Evolutionary conservation across 139 green algal genomes (phyloP), one percentile per base, ranked within the genome.

Genomic region (Pleodorina starrii): DNA sequence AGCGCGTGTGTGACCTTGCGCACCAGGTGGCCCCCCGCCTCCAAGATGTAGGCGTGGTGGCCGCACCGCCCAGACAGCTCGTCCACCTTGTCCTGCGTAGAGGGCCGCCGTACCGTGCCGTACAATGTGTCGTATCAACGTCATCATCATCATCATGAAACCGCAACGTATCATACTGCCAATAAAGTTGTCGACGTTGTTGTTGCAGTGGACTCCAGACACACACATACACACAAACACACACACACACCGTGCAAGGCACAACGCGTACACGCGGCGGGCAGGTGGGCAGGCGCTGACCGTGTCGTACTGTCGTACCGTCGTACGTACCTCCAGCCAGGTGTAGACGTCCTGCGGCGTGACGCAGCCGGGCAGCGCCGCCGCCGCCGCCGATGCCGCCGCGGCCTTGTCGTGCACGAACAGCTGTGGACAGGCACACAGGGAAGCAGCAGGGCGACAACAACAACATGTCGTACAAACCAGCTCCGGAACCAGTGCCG

Each of bases 371-470:
- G 12, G 59, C 14, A 63, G 1, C 9, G 12, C 40, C 14, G 81
- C 81, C 17, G 59, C 81, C 19, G 81, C 81, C 1, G 66, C 82
- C 29, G 82, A 63, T 14, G 82, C 66, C 32, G 82, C 80, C 17
- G 80, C 80, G 17, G 60, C 66, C 82, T 88, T 79, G 82, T 88
- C 82, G 82, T 88, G 60, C 9, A 88, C 44, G n/a, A 71, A 80
- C n/a, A 88, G 66, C 63, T 79, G 82, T 40, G n/a, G n/a, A 36
- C 21, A 14, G 63, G 63, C 63, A 73, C 63, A 36, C 32, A 2
- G 19, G 35, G 63, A 73, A n/a, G n/a, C n/a, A n/a, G n/a, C n/a
- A n/a, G n/a, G n/a, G n/a, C n/a, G n/a, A n/a, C n/a, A n/a, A n/a
- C n/a, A n/a, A n/a, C n/a, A n/a, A n/a, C n/a, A n/a, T n/a, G n/a